Conservation (phyloP, 83 land plant species). For the Thuja plicata region DNA sequence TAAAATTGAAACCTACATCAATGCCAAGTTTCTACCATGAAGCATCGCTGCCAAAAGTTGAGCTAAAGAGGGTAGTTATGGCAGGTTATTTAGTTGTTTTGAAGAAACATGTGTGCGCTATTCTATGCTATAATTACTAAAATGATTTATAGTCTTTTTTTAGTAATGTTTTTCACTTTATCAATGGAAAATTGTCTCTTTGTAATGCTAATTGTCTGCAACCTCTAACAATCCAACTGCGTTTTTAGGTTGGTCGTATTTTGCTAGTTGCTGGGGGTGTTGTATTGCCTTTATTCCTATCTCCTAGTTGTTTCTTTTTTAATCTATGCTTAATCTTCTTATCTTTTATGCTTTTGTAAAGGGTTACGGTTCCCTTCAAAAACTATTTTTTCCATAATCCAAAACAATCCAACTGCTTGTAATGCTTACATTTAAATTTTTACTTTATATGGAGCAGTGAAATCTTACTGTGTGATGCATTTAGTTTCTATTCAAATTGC, state of each 20-base stretch:
- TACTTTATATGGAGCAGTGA: neutral
- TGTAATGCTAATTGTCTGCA: neutral
- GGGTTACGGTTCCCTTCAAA: too few species aligned
- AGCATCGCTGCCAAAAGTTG: constrained; percentile 54
- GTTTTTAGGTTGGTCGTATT: too few species aligned
- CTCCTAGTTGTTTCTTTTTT: too few species aligned
- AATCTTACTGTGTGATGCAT: constrained; percentile 1
- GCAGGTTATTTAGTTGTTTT: neutral
- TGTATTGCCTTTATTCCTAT: too few species aligned
- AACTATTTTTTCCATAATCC: too few species aligned
- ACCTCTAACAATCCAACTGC: neutral
- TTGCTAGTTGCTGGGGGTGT: too few species aligned
- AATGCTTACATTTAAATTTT: neutral
- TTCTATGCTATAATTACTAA: neutral
- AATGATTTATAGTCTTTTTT: neutral
- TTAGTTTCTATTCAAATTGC: neutral
- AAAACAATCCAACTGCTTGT: neutral
- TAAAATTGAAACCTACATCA: constrained; percentile 66
- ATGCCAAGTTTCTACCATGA: constrained; percentile 83
- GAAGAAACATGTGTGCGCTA: neutral
- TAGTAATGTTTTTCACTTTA: constrained; percentile 9
- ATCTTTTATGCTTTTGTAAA: too few species aligned
- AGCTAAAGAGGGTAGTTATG: constrained; percentile 59
- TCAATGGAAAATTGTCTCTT: neutral
- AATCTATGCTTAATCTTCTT: too few species aligned